A percentile compares a stretch with the other conserved stretches of the same genome.
phyloP scores from a whole-genome alignment of 148 eudicot genomes.

The Cornus controversa region DNA sequence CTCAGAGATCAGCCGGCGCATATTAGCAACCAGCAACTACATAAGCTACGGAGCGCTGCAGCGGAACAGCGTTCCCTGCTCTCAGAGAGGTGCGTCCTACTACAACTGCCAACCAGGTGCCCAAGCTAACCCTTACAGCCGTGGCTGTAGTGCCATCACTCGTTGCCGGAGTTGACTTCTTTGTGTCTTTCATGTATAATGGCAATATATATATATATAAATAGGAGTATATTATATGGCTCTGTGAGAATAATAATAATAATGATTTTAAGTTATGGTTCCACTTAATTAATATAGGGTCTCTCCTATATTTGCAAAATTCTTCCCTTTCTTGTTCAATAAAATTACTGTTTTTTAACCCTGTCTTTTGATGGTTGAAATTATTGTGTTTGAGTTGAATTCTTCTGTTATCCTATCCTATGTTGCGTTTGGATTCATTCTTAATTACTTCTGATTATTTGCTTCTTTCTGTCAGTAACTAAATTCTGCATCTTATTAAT shows the following conservation, averaged over 20 bases:
- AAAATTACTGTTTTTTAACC: no score
- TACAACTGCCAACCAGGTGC: conserved; percentile 65
- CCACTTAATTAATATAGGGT: neutral
- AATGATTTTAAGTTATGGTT: neutral
- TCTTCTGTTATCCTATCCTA: no score
- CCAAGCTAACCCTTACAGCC: conserved; percentile 61
- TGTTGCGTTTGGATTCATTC: no score
- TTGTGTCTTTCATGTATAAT: neutral
- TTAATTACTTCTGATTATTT: no score
- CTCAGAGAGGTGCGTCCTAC: conserved; percentile 62
- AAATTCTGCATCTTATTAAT: no score
- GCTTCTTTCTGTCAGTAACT: no score
- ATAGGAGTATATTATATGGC: no score
- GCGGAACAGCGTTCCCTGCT: conserved; percentile 62
- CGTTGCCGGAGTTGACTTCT: conserved; percentile 47
- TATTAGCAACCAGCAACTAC: conserved; percentile 40
- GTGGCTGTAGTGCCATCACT: conserved; percentile 64
- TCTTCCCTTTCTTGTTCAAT: no score
- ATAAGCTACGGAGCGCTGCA: conserved; percentile 66
- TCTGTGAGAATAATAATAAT: no score
- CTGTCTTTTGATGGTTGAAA: no score
- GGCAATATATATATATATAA: neutral
- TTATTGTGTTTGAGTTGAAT: neutral
- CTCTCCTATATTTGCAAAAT: no score
- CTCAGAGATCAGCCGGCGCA: conserved; percentile 54